These are phyloP conservation scores for Circinella minor DNA, from an alignment of 371 early-diverging fungal species.

Conservation along the genomic window DNA sequence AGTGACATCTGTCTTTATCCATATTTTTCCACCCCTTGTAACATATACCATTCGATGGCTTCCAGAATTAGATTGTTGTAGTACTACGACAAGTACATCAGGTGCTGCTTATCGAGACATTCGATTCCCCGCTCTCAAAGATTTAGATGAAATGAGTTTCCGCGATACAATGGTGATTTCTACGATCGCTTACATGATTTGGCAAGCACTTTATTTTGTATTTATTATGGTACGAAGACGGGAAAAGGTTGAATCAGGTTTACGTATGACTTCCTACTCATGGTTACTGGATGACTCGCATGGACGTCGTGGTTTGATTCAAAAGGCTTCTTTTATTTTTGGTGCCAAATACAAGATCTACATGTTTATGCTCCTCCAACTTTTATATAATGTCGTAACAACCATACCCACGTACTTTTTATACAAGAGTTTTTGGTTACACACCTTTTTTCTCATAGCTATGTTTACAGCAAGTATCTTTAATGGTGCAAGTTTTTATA, in stretches of 20 bases:
- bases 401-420: slow-evolving; percentile 48
- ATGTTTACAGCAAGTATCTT: slow-evolving; percentile 68
- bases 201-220: slow-evolving; percentile 72
- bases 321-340: slow-evolving; percentile 53
- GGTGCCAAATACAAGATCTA: slow-evolving; percentile 60
- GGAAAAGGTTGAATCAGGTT: slow-evolving; percentile 69
- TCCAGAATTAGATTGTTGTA: slow-evolving; percentile 37
- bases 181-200: slow-evolving; percentile 62
- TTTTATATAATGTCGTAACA: slow-evolving; percentile 60
- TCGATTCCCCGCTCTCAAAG: slow-evolving; percentile 52
- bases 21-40: slow-evolving; percentile 70
- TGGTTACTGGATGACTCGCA: slow-evolving; percentile 67
- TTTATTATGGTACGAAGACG: slow-evolving; percentile 64
- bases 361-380: slow-evolving; percentile 72
- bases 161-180: slow-evolving; percentile 47
- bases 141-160: slow-evolving; percentile 34
- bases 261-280: slow-evolving; percentile 69
- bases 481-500: slow-evolving; percentile 77
- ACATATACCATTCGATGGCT: slow-evolving; percentile 70
- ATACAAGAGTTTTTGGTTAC: slow-evolving; percentile 56
- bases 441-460: slow-evolving; percentile 59
- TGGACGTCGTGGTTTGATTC: slow-evolving; percentile 50
- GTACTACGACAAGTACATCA: not conserved
- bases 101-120: slow-evolving; percentile 34
- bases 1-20: slow-evolving; percentile 75